phyloP scores from a whole-genome alignment of 768 basidiomycete species.

The Gyrodon lividus region DNA sequence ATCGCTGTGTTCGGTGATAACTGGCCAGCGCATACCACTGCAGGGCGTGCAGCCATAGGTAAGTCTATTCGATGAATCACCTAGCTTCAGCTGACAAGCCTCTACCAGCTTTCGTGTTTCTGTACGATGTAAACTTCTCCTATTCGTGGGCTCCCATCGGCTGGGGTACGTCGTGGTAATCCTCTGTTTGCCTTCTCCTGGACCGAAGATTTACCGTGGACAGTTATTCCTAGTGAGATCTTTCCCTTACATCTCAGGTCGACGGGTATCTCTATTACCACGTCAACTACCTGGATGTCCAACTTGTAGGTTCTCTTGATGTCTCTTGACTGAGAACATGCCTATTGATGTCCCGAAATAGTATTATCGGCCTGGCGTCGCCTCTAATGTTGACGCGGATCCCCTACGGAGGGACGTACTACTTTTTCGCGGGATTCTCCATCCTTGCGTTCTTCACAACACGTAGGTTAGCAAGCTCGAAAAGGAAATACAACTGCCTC shows the following conservation, averaged over 20 bases:
- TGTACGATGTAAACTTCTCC: conserved; percentile 38
- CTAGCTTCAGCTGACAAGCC: conserved; percentile 13
- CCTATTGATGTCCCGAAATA: conserved; percentile 1
- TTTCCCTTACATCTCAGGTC: conserved; percentile 42
- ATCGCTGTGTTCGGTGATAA: conserved; percentile 28
- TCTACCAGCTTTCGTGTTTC: conserved; percentile 35
- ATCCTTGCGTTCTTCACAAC: conserved; percentile 30
- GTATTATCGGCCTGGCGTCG: conserved; percentile 29
- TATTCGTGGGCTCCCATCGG: conserved; percentile 36
- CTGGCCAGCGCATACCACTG: conserved; percentile 28
- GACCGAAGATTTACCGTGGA: conserved; percentile 17
- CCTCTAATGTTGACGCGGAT: conserved; percentile 26
- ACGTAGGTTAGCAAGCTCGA: conserved; percentile 13
- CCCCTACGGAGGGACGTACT: conserved; percentile 27
- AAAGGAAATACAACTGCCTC: neutral
- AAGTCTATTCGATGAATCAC: conserved; percentile 20
- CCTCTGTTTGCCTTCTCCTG: neutral
- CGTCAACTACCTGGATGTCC: conserved; percentile 42
- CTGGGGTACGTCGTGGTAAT: conserved; percentile 18
- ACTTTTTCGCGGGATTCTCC: conserved; percentile 27
- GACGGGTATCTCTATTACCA: conserved; percentile 42
- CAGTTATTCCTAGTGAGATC: conserved; percentile 40
- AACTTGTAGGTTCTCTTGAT: conserved; percentile 28
- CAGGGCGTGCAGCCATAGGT: conserved; percentile 30
- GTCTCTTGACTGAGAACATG: neutral